Base-by-base conservation (phyloP, 2,329 filamentous ascomycete genomes). In the Clarireedia homoeocarpa region DNA sequence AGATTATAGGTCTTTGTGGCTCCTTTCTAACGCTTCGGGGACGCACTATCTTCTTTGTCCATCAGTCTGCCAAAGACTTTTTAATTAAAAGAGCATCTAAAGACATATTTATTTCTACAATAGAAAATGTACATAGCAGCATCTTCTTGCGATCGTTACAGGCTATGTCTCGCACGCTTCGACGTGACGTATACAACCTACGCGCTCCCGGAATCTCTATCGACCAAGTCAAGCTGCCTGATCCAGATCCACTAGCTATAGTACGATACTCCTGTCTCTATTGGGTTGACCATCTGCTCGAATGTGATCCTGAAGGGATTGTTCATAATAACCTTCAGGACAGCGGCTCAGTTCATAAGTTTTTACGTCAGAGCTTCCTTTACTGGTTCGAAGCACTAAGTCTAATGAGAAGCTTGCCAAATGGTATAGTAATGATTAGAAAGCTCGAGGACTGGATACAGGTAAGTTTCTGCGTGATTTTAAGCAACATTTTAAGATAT, bases 371-470 rank as follows among this genome's bases (percentile, higher is more conserved):
- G 34, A 39, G 20, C 34, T 51, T 23, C 10, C 27, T 51, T 24
- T 40, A 51, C 6, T 51, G 48, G 34, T 14, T 51, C 6, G 48
- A 51, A 34, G 34, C 20, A 12, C n/a, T 51, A 2, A 40, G 34
- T 34, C 20, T 51, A 2, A 40, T 51, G 20, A 51, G 14, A 51
- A 51, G 36, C 20, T 23, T 51, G 12, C 14, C n/a, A 51, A 51
- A 40, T 23, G 5, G n/a, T 40, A 51, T 51, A 40, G 27, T 40
- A 24, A 51, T 51, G 17, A 51, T 51, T 51, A 51, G n/a, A 15
- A 51, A 51, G 27, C 34, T 40, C 6, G 48, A 51, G 15, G 20
- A 51, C 4, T 45, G 17, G 17, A 1, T 20, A 45, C 4, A 45
- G 10, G 5, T 45, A 45, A 45, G 42, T 45, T 45, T 45, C 42